Base-by-base conservation (phyloP, 495 filamentous ascomycete species). In the Clohesyomyces aquaticus region DNA sequence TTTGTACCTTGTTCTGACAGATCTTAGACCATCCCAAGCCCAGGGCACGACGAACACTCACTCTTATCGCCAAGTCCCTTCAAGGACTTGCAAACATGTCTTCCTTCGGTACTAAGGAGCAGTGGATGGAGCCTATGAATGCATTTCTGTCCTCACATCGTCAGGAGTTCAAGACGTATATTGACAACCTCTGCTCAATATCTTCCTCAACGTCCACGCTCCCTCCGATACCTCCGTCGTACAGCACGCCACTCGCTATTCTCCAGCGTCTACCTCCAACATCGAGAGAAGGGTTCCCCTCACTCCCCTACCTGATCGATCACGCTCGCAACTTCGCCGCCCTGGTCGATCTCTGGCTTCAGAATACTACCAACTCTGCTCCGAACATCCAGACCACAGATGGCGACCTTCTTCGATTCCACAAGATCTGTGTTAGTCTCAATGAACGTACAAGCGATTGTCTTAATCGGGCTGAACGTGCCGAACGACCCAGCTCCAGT, bases 121-220 rank as follows among this genome's bases (percentile, higher is more conserved):
- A 87, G 3, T 99, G 93, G 92, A 99, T 99, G 94, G 95, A 96
- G 75, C 91, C 91, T 3, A 98, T 98, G 95, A 99, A 97, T 71
- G 82, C 81, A 11, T 91, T 91, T 67, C 78, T 91, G 57, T 68
- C 70, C 10, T 74, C 79, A n/a, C 80, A 88, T 59, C 77, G 85
- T 9, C 84, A 87, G 56, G 85, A 88, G 22, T 90, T 98, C 77
- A 95, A 91, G 73, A 81, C 86, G 25, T 97, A 93, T 68, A 86
- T 98, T 61, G 93, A 98, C 70, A 79, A 81, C 23, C 86, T 96
- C 46, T 97, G 93, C 75, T 82, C 84, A 27, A 90, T 99, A 51
- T 86, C 92, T 1, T 82, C 70, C 32, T 81, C 81, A 27, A 80
- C 84, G 23, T 77, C 84, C 21, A 75, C 83, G 14, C 32, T 66